These are phyloP conservation scores for Alternaria gansuensis DNA, from an alignment of 2,329 filamentous ascomycete species.

Conservation along the genomic window DNA sequence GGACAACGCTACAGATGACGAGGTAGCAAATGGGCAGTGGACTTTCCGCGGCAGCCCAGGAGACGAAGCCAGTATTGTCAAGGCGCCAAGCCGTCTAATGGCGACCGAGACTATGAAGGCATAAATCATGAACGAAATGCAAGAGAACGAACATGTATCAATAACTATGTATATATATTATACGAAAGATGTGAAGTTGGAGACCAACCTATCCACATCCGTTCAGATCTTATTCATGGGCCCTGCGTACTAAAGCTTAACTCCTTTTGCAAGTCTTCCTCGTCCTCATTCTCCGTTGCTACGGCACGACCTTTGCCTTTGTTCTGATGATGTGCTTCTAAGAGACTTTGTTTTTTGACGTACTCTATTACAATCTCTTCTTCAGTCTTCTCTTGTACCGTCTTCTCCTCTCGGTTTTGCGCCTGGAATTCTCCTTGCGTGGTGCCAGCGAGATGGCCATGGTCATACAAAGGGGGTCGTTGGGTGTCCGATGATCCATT, in stretches of 20 bases:
- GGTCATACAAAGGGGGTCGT: not conserved
- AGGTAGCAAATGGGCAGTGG: slow-evolving; percentile 59
- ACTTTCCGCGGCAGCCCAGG: slow-evolving; percentile 60
- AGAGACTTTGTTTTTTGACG: slow-evolving; percentile 76
- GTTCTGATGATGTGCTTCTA: slow-evolving; percentile 66
- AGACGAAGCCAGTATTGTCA: slow-evolving; percentile 43
- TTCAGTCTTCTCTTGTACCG: slow-evolving; percentile 60
- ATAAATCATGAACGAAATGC: not conserved
- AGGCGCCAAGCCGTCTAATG: slow-evolving; percentile 38
- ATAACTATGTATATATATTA: slow-evolving; percentile 1
- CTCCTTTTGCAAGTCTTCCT: not conserved
- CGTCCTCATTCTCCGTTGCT: not conserved
- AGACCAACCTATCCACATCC: not conserved
- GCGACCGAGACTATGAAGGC: slow-evolving; percentile 26
- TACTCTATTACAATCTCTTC: slow-evolving; percentile 79
- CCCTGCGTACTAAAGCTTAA: not conserved
- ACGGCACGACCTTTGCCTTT: slow-evolving; percentile 15
- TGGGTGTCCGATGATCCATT: too few species aligned
- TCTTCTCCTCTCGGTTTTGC: slow-evolving; percentile 49
- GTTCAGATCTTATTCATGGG: rapidly evolving
- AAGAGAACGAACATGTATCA: slow-evolving; percentile 11
- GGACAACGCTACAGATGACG: slow-evolving; percentile 63
- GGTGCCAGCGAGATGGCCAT: not conserved
- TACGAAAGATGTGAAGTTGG: slow-evolving; percentile 12
- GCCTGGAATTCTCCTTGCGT: slow-evolving; percentile 10